These are phyloP conservation scores for Niebla homalea DNA, from an alignment of 495 filamentous ascomycete genomes.

Conservation along the genomic window DNA sequence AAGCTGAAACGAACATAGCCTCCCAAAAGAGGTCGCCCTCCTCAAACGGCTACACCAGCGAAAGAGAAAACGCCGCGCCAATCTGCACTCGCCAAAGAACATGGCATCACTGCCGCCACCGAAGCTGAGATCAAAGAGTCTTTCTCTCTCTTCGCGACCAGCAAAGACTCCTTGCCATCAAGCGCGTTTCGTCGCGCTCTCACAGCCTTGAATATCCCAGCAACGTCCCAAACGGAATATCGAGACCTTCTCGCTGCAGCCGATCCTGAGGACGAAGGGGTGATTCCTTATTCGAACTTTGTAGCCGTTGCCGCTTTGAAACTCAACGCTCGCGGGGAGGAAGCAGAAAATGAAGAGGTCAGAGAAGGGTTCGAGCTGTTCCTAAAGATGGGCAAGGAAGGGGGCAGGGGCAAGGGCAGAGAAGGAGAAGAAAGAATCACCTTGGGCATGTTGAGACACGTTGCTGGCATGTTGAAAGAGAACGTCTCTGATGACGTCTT, in stretches of 20 bases:
- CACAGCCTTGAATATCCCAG: slow-evolving; percentile 64
- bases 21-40: slow-evolving; percentile 11
- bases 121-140: slow-evolving; percentile 85
- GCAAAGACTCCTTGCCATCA: slow-evolving; percentile 10
- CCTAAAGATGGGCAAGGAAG: slow-evolving; percentile 30
- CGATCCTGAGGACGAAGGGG: slow-evolving; percentile 69
- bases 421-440: slow-evolving; percentile 47
- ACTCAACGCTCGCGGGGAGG: slow-evolving; percentile 41
- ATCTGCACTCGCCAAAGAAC: slow-evolving; percentile 80
- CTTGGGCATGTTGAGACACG: slow-evolving; percentile 56
- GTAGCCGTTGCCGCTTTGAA: slow-evolving; percentile 77
- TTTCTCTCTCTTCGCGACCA: slow-evolving; percentile 59
- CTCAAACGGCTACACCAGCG: background rate
- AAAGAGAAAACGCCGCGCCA: slow-evolving; percentile 26
- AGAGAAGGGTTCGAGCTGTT: slow-evolving; percentile 73
- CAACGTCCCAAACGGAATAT: slow-evolving; percentile 49
- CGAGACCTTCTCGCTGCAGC: slow-evolving; percentile 60
- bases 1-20: slow-evolving; percentile 1
- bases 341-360: slow-evolving; percentile 52
- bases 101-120: slow-evolving; percentile 69
- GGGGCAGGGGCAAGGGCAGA: slow-evolving; percentile 14
- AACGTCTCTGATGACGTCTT: slow-evolving; percentile 65
- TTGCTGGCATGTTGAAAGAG: slow-evolving; percentile 72
- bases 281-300: slow-evolving; percentile 62
- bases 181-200: slow-evolving; percentile 14